Evolutionary conservation across 2,329 filamentous ascomycete genomes (phyloP), one percentile per base, ranked within the genome.

Genomic region (Verticillium klebahnii): DNA sequence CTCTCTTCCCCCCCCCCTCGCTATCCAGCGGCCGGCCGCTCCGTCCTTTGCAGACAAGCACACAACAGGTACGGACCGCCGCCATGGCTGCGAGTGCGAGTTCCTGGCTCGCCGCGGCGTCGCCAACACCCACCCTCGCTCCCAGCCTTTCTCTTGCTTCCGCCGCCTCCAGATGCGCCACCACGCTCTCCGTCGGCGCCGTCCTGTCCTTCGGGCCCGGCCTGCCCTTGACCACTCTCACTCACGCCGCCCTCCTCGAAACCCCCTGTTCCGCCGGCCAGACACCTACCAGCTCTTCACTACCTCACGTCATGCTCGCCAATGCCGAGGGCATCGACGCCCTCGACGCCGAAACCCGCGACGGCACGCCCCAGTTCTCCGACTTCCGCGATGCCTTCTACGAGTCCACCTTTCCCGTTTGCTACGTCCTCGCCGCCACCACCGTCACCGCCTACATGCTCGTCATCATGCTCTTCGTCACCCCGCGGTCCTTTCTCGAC

Each of bases 391-490:
- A 96, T 70, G 93, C 93, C 9, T 99, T 99, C 75, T 97, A 96
- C 75, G 90, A 93, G 60, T 97, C 93, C 40, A 93, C 92, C 23
- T 94, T 95, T 55, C 94, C 95, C 15, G 93, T 96, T 75, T 90
- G 91, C 69, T 99, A 97, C 72, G 93, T 93, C 56, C 90, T 98
- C 60, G 93, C 93, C 61, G 91, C 93, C 17, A 92, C 92, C 19
- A 98, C 93, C 0, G 90, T 97, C 61, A 89, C 96, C 58, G 90
- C 93, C 57, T 98, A 96, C 77, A 90, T 96, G 72, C 86, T 98
- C 56, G 89, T 59, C 68, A 91, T 97, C 65, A 96, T 97, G 85
- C 87, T 98, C 40, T 86, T 97, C 71, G 93, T 97, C 69, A 96
- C 93, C 0, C 94, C 94, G n/a, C 88, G 94, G 59, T 97, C 95